Conservation (phyloP, 1,284 basidiomycete species). For the Puccinia coronata region DNA sequence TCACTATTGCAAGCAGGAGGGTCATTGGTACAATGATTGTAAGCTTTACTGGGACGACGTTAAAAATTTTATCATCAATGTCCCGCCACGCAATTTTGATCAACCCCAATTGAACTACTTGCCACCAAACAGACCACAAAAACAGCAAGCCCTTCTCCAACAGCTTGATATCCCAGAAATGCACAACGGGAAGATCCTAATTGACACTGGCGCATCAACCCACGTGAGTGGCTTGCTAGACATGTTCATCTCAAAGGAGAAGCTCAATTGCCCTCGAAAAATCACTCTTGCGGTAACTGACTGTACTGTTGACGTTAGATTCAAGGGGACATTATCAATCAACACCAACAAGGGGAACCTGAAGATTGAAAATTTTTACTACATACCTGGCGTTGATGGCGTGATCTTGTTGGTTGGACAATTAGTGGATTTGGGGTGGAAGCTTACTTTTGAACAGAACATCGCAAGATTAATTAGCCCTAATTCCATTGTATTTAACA, state of each 20-base stretch:
- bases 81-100: not conserved
- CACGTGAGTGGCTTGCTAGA: no score
- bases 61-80: not conserved
- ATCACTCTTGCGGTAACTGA: not conserved
- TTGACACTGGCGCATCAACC: not conserved
- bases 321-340: not conserved
- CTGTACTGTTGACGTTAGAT: not conserved
- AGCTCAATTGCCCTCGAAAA: not conserved
- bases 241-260: not conserved
- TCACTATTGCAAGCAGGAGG: no score
- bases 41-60: not conserved
- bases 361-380: not conserved
- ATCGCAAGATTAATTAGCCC: not conserved
- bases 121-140: not conserved
- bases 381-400: not conserved
- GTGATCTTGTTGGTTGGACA: not conserved
- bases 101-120: not conserved
- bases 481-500: not conserved
- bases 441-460: not conserved
- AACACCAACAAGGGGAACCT: not conserved
- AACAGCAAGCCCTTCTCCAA: not conserved
- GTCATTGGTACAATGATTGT: no score
- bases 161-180: not conserved
- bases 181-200: not conserved
- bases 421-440: not conserved